A percentile compares a stretch with the other conserved stretches of the same genome.
phyloP scores from a whole-genome alignment of 805 yeast genomes.

The Ogataea saltuana region DNA sequence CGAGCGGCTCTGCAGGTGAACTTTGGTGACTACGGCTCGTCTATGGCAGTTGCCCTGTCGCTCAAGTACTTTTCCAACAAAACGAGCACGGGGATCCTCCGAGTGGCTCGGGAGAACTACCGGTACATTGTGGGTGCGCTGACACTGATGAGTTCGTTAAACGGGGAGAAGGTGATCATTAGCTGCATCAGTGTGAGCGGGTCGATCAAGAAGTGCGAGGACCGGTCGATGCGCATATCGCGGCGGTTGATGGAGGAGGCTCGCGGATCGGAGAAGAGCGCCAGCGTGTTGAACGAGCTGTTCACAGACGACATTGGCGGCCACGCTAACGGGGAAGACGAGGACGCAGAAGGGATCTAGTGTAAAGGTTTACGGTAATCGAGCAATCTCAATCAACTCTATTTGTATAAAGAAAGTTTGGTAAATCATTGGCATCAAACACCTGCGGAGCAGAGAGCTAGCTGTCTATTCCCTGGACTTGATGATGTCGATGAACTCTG shows the following conservation, averaged over 20 bases:
- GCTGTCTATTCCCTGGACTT: slow-evolving; percentile 72
- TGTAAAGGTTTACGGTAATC: not conserved
- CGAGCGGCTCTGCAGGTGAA: slow-evolving; percentile 56
- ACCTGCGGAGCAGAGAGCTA: slow-evolving; percentile 5
- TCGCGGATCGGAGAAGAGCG: slow-evolving; percentile 14
- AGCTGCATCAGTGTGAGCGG: slow-evolving; percentile 77
- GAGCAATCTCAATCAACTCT: not conserved
- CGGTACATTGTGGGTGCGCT: slow-evolving; percentile 69
- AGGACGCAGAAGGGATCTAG: not conserved
- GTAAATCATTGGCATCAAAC: not conserved
- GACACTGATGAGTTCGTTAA: slow-evolving; percentile 52
- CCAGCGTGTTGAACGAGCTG: not conserved
- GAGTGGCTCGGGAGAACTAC: slow-evolving; percentile 68
- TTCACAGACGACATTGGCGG: not conserved
- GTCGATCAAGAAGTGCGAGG: slow-evolving; percentile 82
- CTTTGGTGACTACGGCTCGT: slow-evolving; percentile 81
- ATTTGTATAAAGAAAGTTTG: not conserved
- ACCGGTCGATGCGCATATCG: slow-evolving; percentile 57
- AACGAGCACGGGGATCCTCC: slow-evolving; percentile 81
- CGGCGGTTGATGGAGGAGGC: slow-evolving; percentile 34
- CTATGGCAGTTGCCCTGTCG: slow-evolving; percentile 49
- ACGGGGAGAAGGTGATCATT: slow-evolving; percentile 51
- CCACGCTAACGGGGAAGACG: slow-evolving; percentile 6
- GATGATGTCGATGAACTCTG: slow-evolving; percentile 94
- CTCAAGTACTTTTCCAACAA: slow-evolving; percentile 78